Base-by-base conservation (phyloP, 768 basidiomycete genomes). In the Rhizopogon vesiculosus region DNA sequence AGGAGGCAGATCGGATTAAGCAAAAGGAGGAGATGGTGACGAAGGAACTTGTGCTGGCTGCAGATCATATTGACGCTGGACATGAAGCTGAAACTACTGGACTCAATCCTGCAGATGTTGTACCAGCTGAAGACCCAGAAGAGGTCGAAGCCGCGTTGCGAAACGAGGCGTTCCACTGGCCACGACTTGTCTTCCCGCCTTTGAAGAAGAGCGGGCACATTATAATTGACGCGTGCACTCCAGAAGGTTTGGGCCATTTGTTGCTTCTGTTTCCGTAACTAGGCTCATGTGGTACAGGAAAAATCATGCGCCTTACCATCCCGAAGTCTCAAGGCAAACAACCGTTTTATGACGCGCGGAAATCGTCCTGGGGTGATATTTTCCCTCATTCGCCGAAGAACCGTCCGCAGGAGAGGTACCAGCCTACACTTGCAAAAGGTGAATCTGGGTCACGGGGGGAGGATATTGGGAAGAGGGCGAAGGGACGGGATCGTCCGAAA, bases 321-420 rank as follows among this genome's bases (percentile, higher is more conserved):
- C 91, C 96, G 0, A 93, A 85, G 62, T 95, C 92, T 2, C 94
- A 95, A 72, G 94, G 94, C n/a, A 95, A 93, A 69, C 94, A 98
- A 63, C 80, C 83, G 0, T 99, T 85, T 66, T 93, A 98, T 66
- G 97, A 98, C 68, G 94, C 95, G 2, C 85, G 95, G 38, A 98
- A 98, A 73, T 86, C 91, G 0, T 72, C 71, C 9, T 98, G 96
- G 95, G 97, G 97, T 18, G 97, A 98, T 67, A 76, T 92, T 22
- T 98, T 98, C 72, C 97, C 97, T 19, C 95, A 98, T 65, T 71
- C 76, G 16, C 84, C 93, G 5, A 94, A 93, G 71, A 91, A 89
- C 65, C 65, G 76, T 6, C 84, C 89, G 0, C 83, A 89, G 54
- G 82, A 85, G 59, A 84, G 87, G 3, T 73, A 76, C 63, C 76